Base-by-base conservation (phyloP, 441 rosid species). In the Flueggea neowawraea region DNA sequence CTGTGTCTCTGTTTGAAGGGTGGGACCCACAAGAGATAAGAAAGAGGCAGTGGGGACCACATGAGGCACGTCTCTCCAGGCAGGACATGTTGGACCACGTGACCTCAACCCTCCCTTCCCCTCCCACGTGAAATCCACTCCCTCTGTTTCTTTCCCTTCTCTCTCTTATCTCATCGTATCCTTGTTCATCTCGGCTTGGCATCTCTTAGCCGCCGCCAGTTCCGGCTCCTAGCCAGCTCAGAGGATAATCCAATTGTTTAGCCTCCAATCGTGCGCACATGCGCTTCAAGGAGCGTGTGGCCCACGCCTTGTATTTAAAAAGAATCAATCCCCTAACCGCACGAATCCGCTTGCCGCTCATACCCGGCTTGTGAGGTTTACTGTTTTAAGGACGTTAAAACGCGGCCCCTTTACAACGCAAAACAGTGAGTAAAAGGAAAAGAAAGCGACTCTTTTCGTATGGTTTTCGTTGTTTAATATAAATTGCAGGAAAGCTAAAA, bases 51-150 rank as follows among this genome's bases (percentile, higher is more conserved):
- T 44, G 50, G 70, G 75, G 63, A 39, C 76, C 68, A 49, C 44
- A 6, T 36, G 12, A 48, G 28, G 80, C 90, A 90, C 88, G 85
- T 84, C 90, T 72, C 69, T 74, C 74, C 64, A 77, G 54, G 82
- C 75, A 80, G 47, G 76, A 71, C 97, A 80, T 76, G 77, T 73
- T 86, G 84, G 81, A 75, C 87, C 97, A 86, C 93, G 89, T 83
- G 88, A 84, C 73, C 56, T 75, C 63, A 67, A 69, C 73, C 36
- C 70, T 73, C 67, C 64, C 59, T 50, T 52, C 16, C n/a, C n/a
- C n/a, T 16, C 73, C 80, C 91, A 83, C 82, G 79, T 81, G 87
- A 71, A 69, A 31, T 67, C 70, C 81, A 80, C 71, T 76, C 78
- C 82, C 70, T 2, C 28, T 22, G 28, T 22, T 22, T 22, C 28